Evolutionary conservation across 1,284 basidiomycete species (phyloP), one percentile per base, ranked within the genome.

Genomic region (Cutaneotrichosporon sp.): DNA sequence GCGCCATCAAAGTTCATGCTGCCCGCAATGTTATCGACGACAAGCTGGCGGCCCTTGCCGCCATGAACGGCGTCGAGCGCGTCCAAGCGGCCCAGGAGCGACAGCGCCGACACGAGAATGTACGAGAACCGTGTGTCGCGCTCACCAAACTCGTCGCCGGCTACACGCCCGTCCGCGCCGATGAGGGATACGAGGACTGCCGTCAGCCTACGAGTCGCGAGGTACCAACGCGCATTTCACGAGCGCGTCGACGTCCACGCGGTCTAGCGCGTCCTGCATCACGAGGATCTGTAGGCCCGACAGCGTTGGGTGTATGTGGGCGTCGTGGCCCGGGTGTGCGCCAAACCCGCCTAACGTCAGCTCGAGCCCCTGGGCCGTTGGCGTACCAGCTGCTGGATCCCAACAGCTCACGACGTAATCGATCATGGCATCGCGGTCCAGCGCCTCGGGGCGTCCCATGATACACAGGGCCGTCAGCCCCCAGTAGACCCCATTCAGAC

Each of bases 401-500:
- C 90, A 98, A 73, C 94, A 98, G 61, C 83, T 85, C 82, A 92
- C 82, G 35, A 97, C 90, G 72, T 89, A 98, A 8, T 83, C 80
- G 40, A 98, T 81, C 81, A 91, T 88, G 54, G 89, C 90, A 13
- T 88, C 83, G 44, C 85, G 76, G 60, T 87, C 81, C 18, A 98
- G 76, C 0, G 88, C 88, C 45, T 92, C 85, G 42, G 83, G 78
- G 22, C 81, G 81, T 0, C 81, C 82, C 83, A 98, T 86, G 26
- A 92, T 79, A 46, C 81, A 86, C 3, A 96, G 77, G 0, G 94
- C 90, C 0, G 87, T 90, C 22, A 94, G 78, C 10, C 90, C 94
- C 94, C 94, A 99, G 75, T 97, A 98, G 15, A 97, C 81, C 9
- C 92, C 94, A 72, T 97, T 98, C 76, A 97, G 80, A 9, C 94